Conservation (phyloP, 768 basidiomycete genomes). For the Pulveroboletus ravenelii region DNA sequence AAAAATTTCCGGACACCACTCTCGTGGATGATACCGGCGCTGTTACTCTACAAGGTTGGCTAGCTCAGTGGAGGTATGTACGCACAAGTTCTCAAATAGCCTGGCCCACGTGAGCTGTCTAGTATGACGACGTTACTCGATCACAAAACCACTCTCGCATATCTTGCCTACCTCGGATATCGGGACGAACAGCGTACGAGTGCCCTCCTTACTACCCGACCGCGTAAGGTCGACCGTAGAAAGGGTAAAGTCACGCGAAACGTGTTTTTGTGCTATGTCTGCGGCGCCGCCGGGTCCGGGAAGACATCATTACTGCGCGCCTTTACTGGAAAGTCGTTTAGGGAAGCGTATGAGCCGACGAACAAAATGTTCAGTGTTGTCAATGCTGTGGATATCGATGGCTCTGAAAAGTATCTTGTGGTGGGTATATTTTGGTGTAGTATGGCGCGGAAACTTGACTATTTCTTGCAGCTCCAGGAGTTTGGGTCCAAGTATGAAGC, state of each 20-base stretch:
- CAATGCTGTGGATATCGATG: constrained; percentile 90
- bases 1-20: constrained; percentile 88
- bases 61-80: constrained; percentile 93
- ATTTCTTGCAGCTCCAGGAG: constrained; percentile 73
- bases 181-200: constrained; percentile 72
- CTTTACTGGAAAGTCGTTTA: constrained; percentile 82
- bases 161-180: constrained; percentile 94
- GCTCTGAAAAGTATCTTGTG: constrained; percentile 93
- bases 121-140: constrained; percentile 99
- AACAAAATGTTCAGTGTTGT: constrained; percentile 89
- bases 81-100: constrained; percentile 1
- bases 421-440: constrained; percentile 56
- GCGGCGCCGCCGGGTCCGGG: constrained; percentile 93
- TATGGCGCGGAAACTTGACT: neutral
- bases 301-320: constrained; percentile 85
- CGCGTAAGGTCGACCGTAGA: constrained; percentile 78
- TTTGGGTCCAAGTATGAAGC: constrained; percentile 95
- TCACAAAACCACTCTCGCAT: constrained; percentile 85
- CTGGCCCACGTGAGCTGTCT: neutral
- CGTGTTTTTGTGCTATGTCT: constrained; percentile 90
- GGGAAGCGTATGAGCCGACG: constrained; percentile 77
- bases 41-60: constrained; percentile 95
- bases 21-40: constrained; percentile 82
- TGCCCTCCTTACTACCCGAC: constrained; percentile 80
- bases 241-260: constrained; percentile 87